Base-by-base conservation (phyloP, 2,329 filamentous ascomycete genomes). In the Colletotrichum zoysiae region DNA sequence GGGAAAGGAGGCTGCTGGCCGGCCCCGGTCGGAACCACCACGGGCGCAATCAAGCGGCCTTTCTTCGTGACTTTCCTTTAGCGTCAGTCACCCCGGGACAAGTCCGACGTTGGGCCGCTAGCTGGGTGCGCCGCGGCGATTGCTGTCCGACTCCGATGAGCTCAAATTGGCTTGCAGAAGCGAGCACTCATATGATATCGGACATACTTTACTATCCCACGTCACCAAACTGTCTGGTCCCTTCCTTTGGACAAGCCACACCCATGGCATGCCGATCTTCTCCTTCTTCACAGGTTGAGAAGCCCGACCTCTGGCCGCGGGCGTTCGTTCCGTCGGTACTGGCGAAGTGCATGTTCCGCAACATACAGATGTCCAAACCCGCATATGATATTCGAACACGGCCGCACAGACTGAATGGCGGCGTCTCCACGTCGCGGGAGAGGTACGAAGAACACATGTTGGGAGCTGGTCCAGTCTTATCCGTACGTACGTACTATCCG, bases 181-280 rank as follows among this genome's bases (percentile, higher is more conserved):
- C 62, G 60, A 48, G 40, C 63, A 51, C 30, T 57, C 33, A 30
- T 68, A 30, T 68, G 66, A 65, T 65, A 26, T 64, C 51, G 44
- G 60, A 68, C 35, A 33, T 51, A 42, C 51, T 51, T 12, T 33
- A 51, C 20, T 48, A 67, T 57, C 50, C 42, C 38, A 16, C 14
- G n/a, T 18, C 55, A 40, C n/a, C 51, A 48, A 48, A 23, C 18
- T 46, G 14, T 26, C n/a, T 20, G 42, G 23, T 18, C 12, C 51
- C 51, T 33, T 40, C 18, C 40, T 56, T 20, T 38, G 40, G 40
- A 51, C 30, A 65, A 26, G 16, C 20, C n/a, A 18, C 46, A 30
- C 26, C 38, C 18, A 48, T 48, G n/a, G 48, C 16, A 50, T 61
- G 50, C 63, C 38, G 18, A 6, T 26, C 12, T n/a, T 48, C n/a